Evolutionary conservation across 352 stramenopile species (phyloP), one percentile per base, ranked within the genome.

Genomic region (Pythium diclinum): DNA sequence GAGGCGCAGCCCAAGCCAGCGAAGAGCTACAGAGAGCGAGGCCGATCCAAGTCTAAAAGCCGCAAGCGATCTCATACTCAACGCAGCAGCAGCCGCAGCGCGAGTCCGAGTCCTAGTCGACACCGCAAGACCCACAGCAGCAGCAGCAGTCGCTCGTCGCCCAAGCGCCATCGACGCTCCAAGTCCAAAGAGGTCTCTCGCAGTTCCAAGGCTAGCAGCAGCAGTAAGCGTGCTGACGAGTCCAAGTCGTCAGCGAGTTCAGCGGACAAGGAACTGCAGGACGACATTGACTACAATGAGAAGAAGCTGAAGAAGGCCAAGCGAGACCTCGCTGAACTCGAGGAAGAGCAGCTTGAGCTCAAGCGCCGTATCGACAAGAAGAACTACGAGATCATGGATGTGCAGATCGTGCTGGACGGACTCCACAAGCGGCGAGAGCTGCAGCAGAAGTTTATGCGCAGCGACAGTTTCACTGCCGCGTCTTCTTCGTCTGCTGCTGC

Each of bases 301-400:
- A 62, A 72, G 19, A 73, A 85, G 38, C 61, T 91, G 4, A 19
- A 58, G 13, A 61, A 75, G 19, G 82, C 77, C 47, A 79, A 83
- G 53, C 67, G 74, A 25, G 76, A 89, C 48, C 48, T 91, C 0
- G 59, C 72, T 11, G 55, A 69, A 17, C 40, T 93, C 11, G 67
- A 75, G 6, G 63, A 75, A 1, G 52, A 89, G 30, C 33, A 84
- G 38, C 32, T 30, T n/a, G 67, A 73, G 52, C 32, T 88, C 6
- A 36, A 76, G 51, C 66, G 73, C 55, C 79, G 67, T 4, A 54
- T 89, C 1, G 71, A 91, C 6, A 57, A 53, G 7, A 87, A 89
- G 59, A 76, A 77, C 52, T 76, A 92, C 56, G 75, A 91, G 56
- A 71, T 93, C 17, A 76, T 79, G 69, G 81, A 92, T 40, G 65